These are phyloP conservation scores for Penicillium fimorum DNA, from an alignment of 495 filamentous ascomycete species.

Conservation along the genomic window DNA sequence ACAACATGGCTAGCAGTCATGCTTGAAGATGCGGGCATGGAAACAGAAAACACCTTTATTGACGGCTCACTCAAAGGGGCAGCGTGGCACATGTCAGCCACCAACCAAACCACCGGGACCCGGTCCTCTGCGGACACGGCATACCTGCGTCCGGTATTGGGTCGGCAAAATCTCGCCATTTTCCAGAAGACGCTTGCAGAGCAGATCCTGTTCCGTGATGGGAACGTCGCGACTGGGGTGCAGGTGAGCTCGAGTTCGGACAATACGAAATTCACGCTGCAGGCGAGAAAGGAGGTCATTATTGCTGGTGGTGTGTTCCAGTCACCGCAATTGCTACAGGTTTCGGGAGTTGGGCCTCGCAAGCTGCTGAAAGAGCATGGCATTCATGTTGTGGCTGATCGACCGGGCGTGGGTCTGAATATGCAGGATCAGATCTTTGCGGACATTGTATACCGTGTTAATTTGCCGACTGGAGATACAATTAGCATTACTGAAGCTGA, in stretches of 20 bases:
- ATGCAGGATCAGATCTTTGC: constrained; percentile 45
- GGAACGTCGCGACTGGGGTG: neutral
- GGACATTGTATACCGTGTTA: constrained; percentile 18
- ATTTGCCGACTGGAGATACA: constrained; percentile 1
- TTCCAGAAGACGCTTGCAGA: neutral
- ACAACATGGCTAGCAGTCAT: no score
- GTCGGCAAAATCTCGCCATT: no score
- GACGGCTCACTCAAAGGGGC: no score
- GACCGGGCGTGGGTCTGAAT: constrained; percentile 50
- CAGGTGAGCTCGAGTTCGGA: neutral
- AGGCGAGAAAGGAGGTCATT: constrained; percentile 25
- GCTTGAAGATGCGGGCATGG: no score
- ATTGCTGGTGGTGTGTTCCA: constrained; percentile 30
- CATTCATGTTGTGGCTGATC: constrained; percentile 42
- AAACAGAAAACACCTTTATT: no score
- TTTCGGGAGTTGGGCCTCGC: constrained; percentile 46
- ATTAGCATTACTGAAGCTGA: no score
- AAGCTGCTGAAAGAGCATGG: constrained; percentile 30
- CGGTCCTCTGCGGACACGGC: no score
- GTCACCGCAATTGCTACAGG: constrained; percentile 19
- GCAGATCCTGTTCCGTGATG: neutral
- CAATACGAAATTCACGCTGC: neutral
- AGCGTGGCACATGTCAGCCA: no score
- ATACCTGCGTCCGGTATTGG: no score
- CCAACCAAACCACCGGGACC: no score